Base-by-base conservation (phyloP, 176 grass and related monocot genomes). In the Triticum timopheevii region DNA sequence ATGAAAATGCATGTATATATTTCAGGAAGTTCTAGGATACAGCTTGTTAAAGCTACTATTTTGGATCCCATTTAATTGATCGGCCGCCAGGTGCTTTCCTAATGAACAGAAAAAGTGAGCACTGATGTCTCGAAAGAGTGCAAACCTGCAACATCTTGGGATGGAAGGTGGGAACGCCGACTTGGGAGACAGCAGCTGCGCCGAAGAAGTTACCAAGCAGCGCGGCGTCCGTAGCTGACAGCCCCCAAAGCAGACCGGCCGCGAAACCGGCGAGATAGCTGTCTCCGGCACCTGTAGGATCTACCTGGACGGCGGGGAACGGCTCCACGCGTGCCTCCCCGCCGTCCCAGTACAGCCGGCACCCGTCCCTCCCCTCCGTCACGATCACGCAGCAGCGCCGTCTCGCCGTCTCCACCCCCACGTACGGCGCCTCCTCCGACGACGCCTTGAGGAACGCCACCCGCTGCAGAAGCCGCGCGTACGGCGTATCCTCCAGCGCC, bases 131-230 rank as follows among this genome's bases (percentile, higher is more conserved):
- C 2, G 10, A 5, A 4, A 24, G 62, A 40, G 64, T 73, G 63
- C 83, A 69, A 90, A 99, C 97, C 97, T 96, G 82, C 90, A 99
- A 59, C 94, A 99, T 94, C 71, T 80, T 86, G 61, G 80, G 87
- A 73, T 91, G 86, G 74, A 94, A 99, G 17, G 88, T 87, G 58
- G 97, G 97, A 58, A 99, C 85, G 17, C 97, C 97, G 19, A 99
- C 70, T 35, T 94, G 92, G 13, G 84, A 90, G 22, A 96, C 97
- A 0, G 94, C 95, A 19, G 89, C 80, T 0, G 94, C 89, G 34
- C 97, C 97, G 12, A 96, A 93, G 84, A 94, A 94, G 78, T 99
- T 99, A 4, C 97, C 97, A 2, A 99, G 80, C 28, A 99, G 90
- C 7, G 97, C 90, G 4, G 97, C 92, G 72, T 99, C 94, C 0